These are phyloP conservation scores for Lepraria neglecta DNA, from an alignment of 495 filamentous ascomycete species.

Conservation along the genomic window DNA sequence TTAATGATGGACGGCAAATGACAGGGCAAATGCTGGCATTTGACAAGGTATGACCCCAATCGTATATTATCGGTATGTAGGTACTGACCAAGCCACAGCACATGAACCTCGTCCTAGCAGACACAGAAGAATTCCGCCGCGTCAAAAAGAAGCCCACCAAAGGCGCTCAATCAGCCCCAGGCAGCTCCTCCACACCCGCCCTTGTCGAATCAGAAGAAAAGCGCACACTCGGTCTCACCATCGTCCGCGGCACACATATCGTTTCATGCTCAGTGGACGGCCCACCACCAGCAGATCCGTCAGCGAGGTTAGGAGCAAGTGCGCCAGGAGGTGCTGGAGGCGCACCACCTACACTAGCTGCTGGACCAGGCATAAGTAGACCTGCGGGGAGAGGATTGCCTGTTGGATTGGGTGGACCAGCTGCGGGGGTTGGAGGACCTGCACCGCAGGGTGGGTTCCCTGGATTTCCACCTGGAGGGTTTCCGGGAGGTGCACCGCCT, in stretches of 20 bases:
- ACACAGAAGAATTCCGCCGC: slow-evolving; percentile 97
- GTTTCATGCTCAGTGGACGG: slow-evolving; percentile 93
- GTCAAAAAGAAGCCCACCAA: slow-evolving; percentile 85
- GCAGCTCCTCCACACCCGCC: slow-evolving; percentile 47
- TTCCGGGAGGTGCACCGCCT: slow-evolving; percentile 61
- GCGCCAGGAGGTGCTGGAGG: slow-evolving; percentile 59
- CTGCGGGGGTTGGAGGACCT: slow-evolving; percentile 79
- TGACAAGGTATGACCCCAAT: slow-evolving; percentile 64
- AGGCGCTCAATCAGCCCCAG: slow-evolving; percentile 58
- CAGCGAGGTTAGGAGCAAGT: slow-evolving; percentile 75
- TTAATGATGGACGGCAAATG: slow-evolving; percentile 95
- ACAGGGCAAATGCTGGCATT: slow-evolving; percentile 95
- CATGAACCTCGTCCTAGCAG: slow-evolving; percentile 98
- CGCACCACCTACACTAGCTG: slow-evolving; percentile 55
- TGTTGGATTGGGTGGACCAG: slow-evolving; percentile 80
- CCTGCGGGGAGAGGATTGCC: slow-evolving; percentile 90
- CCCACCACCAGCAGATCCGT: slow-evolving; percentile 90
- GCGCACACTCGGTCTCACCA: slow-evolving; percentile 88
- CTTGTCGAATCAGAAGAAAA: slow-evolving; percentile 90
- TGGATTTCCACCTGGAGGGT: slow-evolving; percentile 57
- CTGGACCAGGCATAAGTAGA: slow-evolving; percentile 85
- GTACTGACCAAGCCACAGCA: slow-evolving; percentile 50
- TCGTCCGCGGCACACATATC: slow-evolving; percentile 88
- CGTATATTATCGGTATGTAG: not conserved
- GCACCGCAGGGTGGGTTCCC: slow-evolving; percentile 56